Conservation (phyloP, 768 basidiomycete species). For the Mycena leptocephala region DNA sequence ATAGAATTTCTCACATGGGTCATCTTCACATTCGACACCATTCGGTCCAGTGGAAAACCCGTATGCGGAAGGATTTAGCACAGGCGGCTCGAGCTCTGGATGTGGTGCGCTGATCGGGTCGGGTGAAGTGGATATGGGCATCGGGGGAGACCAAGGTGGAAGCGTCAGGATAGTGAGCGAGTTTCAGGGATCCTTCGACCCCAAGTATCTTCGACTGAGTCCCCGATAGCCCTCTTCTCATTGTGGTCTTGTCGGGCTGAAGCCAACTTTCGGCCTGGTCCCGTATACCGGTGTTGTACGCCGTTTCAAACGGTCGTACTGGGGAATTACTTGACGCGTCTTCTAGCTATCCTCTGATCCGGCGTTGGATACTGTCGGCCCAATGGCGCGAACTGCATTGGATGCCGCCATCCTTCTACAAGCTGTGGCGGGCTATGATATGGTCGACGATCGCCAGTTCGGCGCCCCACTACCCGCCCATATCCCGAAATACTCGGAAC, state of each 20-base stretch:
- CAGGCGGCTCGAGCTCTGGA: slow-evolving; percentile 62
- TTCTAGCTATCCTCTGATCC: slow-evolving; percentile 28
- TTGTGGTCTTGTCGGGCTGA: slow-evolving; percentile 32
- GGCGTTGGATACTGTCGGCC: slow-evolving; percentile 27
- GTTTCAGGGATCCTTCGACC: background rate
- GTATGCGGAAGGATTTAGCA: slow-evolving; percentile 57
- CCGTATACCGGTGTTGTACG: slow-evolving; percentile 35
- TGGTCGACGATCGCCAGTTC: slow-evolving; percentile 34
- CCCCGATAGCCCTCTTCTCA: slow-evolving; percentile 20
- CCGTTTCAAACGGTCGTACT: background rate
- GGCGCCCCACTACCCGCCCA: slow-evolving; percentile 22
- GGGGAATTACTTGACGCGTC: background rate
- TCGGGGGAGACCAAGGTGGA: slow-evolving; percentile 66
- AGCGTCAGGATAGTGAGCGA: slow-evolving; percentile 24
- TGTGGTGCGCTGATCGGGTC: slow-evolving; percentile 59
- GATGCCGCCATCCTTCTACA: slow-evolving; percentile 32
- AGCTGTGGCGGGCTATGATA: slow-evolving; percentile 31
- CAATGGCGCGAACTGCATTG: slow-evolving; percentile 28
- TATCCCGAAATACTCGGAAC: slow-evolving; percentile 25
- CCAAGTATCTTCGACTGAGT: background rate
- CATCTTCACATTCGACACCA: slow-evolving; percentile 54
- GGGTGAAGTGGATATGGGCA: slow-evolving; percentile 59
- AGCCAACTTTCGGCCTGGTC: slow-evolving; percentile 32
- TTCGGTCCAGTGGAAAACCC: slow-evolving; percentile 61
- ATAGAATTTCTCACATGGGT: slow-evolving; percentile 52